Percentiles rank a stretch among this genome's conserved stretches.
Conservation (phyloP, 2,329 filamentous ascomycete genomes). For the Coniochaeta hoffmannii region DNA sequence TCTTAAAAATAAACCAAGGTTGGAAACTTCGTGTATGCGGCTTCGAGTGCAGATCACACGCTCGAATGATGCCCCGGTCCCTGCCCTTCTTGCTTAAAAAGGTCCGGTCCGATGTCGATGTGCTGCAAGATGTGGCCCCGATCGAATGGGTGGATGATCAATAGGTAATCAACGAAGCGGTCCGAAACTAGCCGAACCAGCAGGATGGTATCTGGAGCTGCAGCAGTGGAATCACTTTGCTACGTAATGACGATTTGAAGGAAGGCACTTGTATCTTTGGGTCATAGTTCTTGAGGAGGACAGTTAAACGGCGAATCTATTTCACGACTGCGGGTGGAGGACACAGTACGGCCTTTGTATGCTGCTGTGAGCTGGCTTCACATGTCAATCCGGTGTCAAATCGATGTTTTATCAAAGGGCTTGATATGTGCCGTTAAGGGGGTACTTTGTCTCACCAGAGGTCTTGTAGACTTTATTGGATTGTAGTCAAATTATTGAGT, state of each 20-base stretch:
- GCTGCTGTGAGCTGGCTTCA: background rate
- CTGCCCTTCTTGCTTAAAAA: background rate
- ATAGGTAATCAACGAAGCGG: no score
- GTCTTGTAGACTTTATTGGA: background rate
- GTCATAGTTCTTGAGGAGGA: no score
- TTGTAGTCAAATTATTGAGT: background rate
- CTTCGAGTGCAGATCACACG: background rate
- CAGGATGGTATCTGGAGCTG: background rate
- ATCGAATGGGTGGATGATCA: no score
- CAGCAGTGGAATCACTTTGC: no score
- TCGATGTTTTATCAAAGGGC: constrained; percentile 1
- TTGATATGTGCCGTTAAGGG: background rate
- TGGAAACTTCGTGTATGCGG: background rate
- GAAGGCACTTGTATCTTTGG: no score
- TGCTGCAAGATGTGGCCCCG: background rate
- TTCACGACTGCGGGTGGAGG: background rate
- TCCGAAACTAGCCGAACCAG: background rate
- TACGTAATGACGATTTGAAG: no score
- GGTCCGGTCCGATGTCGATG: background rate
- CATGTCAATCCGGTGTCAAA: background rate
- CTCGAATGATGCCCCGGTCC: no score
- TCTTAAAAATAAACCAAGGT: background rate
- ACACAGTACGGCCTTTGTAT: background rate
- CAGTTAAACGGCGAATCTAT: no score
- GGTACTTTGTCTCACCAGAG: background rate